Conservation (phyloP, 805 yeast species). For the Candida quercuum region DNA sequence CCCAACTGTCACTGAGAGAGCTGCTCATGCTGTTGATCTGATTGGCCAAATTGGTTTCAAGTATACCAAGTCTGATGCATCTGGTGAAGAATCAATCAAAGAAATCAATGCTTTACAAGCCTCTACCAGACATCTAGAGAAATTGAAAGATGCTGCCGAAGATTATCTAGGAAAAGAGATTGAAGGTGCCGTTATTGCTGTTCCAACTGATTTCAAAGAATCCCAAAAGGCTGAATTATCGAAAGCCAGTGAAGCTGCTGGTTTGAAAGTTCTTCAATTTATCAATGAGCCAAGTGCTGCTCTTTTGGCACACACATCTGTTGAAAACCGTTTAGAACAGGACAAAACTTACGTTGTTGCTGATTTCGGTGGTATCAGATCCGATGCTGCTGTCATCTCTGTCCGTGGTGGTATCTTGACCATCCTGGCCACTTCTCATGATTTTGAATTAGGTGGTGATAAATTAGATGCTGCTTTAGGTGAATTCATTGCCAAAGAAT, state of each 20-base stretch:
- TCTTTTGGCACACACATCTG: slow-evolving; percentile 65
- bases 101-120: slow-evolving; percentile 70
- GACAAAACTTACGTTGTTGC: slow-evolving; percentile 87
- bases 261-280: slow-evolving; percentile 76
- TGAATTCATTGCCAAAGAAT: slow-evolving; percentile 87
- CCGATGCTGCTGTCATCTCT: slow-evolving; percentile 92
- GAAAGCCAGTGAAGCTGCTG: slow-evolving; percentile 62
- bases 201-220: slow-evolving; percentile 83
- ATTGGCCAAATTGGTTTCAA: slow-evolving; percentile 69
- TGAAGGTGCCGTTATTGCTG: slow-evolving; percentile 81
- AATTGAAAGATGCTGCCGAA: slow-evolving; percentile 82
- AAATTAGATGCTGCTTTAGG: slow-evolving; percentile 73
- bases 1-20: slow-evolving; percentile 52
- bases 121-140: slow-evolving; percentile 75
- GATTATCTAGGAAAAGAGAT: slow-evolving; percentile 82
- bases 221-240: slow-evolving; percentile 63
- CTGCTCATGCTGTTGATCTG: slow-evolving; percentile 63
- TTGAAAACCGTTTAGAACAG: slow-evolving; percentile 32
- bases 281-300: slow-evolving; percentile 93
- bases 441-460: slow-evolving; percentile 82
- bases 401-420: slow-evolving; percentile 94
- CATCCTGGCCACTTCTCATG: slow-evolving; percentile 78
- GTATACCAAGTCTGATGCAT: slow-evolving; percentile 29
- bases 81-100: slow-evolving; percentile 43
- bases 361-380: slow-evolving; percentile 93